Evolutionary conservation across 164 flowering plant genomes (phyloP), one percentile per base, ranked within the genome.

Genomic region (Protea cynaroides): DNA sequence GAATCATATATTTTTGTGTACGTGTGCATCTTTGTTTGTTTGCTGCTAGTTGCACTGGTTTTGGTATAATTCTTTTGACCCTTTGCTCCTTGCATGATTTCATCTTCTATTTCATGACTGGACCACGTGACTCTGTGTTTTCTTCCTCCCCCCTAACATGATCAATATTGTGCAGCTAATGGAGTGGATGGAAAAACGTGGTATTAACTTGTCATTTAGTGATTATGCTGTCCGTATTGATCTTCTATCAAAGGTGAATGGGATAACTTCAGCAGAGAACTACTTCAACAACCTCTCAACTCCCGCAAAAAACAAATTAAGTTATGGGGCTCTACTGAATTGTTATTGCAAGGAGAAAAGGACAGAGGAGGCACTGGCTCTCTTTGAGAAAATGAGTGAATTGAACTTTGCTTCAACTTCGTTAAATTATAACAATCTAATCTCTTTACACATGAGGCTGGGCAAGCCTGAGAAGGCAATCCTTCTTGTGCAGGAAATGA

Each of bases 171-270:
- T 65, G 29, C 76, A 79, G 83, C 7, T 82, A 19, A 62, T 70
- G 50, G 79, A 76, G 44, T 82, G 85, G 85, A 61, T 79, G 78
- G 80, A 78, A 38, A 68, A 36, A 36, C 76, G 66, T 23, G 74
- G 72, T 7, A 40, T 46, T 7, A 25, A 47, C 11, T 47, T 77
- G 47, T 62, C 65, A 23, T 37, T 60, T 22, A 29, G 57, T 19
- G 80, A 79, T 14, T 70, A 72, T 24, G 85, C 85, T 0, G 43
- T 64, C 18, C 71, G 64, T 21, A 69, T 79, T 11, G 75, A 64
- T 46, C 83, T 82, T 56, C 62, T 82, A 24, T 25, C 66, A 36
- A 78, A 75, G 29, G 57, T 69, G 3, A 21, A 59, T 29, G 83
- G 82, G 8, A 49, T 71, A 53, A 68, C 56, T 7, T 57, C 78